phyloP scores from a whole-genome alignment of 805 yeast genomes.

The Teunomyces barrocoloradensis region DNA sequence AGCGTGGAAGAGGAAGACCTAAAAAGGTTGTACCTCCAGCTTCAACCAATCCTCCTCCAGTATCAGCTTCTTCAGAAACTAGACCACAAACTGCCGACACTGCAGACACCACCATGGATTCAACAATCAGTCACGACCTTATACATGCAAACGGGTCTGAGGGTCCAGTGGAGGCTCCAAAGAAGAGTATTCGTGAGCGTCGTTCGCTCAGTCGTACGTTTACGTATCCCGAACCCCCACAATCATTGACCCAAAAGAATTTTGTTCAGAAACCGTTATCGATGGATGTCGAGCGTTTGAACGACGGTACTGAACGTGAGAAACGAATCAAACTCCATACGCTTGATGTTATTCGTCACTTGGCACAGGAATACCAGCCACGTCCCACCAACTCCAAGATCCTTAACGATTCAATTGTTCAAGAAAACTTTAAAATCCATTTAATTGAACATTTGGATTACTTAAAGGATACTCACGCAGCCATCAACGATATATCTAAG shows the following conservation, averaged over 20 bases:
- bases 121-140: background rate
- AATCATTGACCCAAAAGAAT: constrained; percentile 14
- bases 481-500: constrained; percentile 28
- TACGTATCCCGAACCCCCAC: constrained; percentile 7
- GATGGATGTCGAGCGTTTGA: constrained; percentile 29
- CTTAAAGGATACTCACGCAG: constrained; percentile 34
- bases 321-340: constrained; percentile 29
- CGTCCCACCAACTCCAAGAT: background rate
- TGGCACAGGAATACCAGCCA: constrained; percentile 30
- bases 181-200: constrained; percentile 1
- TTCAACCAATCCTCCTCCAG: background rate
- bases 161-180: background rate
- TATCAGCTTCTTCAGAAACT: background rate
- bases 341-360: constrained; percentile 35
- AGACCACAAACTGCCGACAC: background rate
- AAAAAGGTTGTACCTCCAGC: background rate
- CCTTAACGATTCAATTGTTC: constrained; percentile 21
- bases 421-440: constrained; percentile 32
- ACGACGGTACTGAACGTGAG: constrained; percentile 18
- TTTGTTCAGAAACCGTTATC: constrained; percentile 25
- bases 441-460: constrained; percentile 26
- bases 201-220: background rate
- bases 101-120: background rate
- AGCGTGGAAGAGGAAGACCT: constrained; percentile 1
- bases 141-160: background rate